Conservation (phyloP, 805 yeast species). For the Candida germanica region DNA sequence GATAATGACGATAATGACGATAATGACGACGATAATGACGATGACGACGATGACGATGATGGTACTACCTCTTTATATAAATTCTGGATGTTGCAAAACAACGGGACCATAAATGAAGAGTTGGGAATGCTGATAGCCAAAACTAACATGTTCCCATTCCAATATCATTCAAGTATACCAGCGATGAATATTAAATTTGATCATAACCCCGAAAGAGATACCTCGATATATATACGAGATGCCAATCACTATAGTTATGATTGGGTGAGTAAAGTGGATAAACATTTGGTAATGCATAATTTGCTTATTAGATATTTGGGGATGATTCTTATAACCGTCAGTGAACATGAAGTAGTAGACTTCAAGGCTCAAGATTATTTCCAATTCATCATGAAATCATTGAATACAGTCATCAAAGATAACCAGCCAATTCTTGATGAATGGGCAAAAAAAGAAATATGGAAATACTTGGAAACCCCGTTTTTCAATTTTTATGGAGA, state of each 20-base stretch:
- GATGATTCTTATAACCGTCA: constrained; percentile 29
- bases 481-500: constrained; percentile 7
- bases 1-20: constrained; percentile 7
- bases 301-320: constrained; percentile 37
- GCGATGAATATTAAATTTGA: constrained; percentile 31
- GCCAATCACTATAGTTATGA: constrained; percentile 32
- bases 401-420: constrained; percentile 14
- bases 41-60: constrained; percentile 14
- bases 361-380: constrained; percentile 23
- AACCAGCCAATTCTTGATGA: constrained; percentile 10
- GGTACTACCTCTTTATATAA: constrained; percentile 27
- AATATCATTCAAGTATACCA: constrained; percentile 29
- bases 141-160: constrained; percentile 30
- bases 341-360: constrained; percentile 40
- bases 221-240: constrained; percentile 29
- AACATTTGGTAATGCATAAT: constrained; percentile 28
- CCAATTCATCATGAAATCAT: constrained; percentile 15
- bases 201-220: constrained; percentile 26
- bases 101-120: constrained; percentile 26
- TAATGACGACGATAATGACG: constrained; percentile 7
- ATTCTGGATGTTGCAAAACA: constrained; percentile 37
- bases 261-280: constrained; percentile 30
- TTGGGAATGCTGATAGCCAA: constrained; percentile 22
- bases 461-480: constrained; percentile 4
- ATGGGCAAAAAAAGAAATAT: constrained; percentile 20